Evolutionary conservation across 495 filamentous ascomycete genomes (phyloP).

Genomic region (Annulohypoxylon bovei): DNA sequence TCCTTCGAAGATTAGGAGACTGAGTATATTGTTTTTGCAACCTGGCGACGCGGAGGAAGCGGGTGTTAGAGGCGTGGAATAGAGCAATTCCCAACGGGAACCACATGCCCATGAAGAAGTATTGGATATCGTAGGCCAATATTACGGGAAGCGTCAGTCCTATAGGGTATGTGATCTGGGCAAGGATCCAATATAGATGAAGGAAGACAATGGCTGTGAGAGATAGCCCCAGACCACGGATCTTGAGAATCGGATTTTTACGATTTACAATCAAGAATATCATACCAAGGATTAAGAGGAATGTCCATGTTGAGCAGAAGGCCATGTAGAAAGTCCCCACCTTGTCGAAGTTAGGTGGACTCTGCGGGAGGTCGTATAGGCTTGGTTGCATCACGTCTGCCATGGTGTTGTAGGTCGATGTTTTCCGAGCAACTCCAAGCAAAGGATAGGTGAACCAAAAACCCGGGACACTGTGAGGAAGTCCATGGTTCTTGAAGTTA

Average conservation of each 20-base stretch:
- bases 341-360: constrained; percentile 49
- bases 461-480: neutral
- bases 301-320: constrained; percentile 65
- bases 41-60: constrained; percentile 71
- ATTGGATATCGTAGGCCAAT: constrained; percentile 62
- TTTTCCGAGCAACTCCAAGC: constrained; percentile 21
- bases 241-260: constrained; percentile 65
- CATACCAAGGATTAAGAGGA: constrained; percentile 62
- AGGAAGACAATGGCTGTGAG: constrained; percentile 67
- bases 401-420: constrained; percentile 36
- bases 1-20: constrained; percentile 26
- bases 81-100: constrained; percentile 75
- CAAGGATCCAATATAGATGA: constrained; percentile 70
- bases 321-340: constrained; percentile 57
- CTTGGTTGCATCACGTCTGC: constrained; percentile 8
- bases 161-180: constrained; percentile 68
- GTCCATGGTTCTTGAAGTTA: constrained; percentile 22
- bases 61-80: constrained; percentile 75
- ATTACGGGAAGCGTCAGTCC: constrained; percentile 65
- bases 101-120: constrained; percentile 79
- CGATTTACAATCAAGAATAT: constrained; percentile 65
- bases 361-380: constrained; percentile 36
- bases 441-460: neutral
- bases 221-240: constrained; percentile 69
- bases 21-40: constrained; percentile 58